Evolutionary conservation across 768 basidiomycete species (phyloP).

Genomic region (Amanita molliuscula): DNA sequence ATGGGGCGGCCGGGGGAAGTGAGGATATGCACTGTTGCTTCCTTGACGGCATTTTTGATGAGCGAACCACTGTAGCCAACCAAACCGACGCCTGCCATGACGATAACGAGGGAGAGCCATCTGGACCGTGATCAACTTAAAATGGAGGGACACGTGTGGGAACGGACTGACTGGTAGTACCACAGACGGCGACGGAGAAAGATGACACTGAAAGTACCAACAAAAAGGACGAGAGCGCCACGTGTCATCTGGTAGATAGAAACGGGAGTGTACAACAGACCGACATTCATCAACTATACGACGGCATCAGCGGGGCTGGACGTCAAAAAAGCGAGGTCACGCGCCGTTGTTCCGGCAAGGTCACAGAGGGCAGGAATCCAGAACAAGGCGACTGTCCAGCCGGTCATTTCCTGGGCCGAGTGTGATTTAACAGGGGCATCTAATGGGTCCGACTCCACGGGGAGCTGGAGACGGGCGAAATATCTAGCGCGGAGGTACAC

Average conservation of each 20-base stretch:
- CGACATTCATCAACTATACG: slow-evolving; percentile 80
- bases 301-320: slow-evolving; percentile 18
- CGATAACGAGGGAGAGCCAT: slow-evolving; percentile 85
- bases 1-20: slow-evolving; percentile 17
- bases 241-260: slow-evolving; percentile 97
- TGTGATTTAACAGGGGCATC: slow-evolving; percentile 20
- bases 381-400: slow-evolving; percentile 64
- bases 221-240: slow-evolving; percentile 89
- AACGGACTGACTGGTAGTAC: slow-evolving; percentile 65
- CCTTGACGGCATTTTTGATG: slow-evolving; percentile 60
- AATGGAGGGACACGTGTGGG: neutral
- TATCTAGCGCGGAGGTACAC: slow-evolving; percentile 45
- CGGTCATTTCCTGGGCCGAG: slow-evolving; percentile 38
- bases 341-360: slow-evolving; percentile 82
- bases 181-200: slow-evolving; percentile 82
- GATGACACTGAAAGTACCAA: slow-evolving; percentile 82
- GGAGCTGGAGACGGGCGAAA: slow-evolving; percentile 42
- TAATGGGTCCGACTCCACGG: slow-evolving; percentile 33
- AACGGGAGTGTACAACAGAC: slow-evolving; percentile 91
- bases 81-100: slow-evolving; percentile 74
- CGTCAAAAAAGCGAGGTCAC: slow-evolving; percentile 18
- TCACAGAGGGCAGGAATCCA: slow-evolving; percentile 89
- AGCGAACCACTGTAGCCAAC: slow-evolving; percentile 89
- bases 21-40: slow-evolving; percentile 20
- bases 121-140: slow-evolving; percentile 23